Conservation (phyloP, 2,329 filamentous ascomycete species). For the Penicillium capsulatum region DNA sequence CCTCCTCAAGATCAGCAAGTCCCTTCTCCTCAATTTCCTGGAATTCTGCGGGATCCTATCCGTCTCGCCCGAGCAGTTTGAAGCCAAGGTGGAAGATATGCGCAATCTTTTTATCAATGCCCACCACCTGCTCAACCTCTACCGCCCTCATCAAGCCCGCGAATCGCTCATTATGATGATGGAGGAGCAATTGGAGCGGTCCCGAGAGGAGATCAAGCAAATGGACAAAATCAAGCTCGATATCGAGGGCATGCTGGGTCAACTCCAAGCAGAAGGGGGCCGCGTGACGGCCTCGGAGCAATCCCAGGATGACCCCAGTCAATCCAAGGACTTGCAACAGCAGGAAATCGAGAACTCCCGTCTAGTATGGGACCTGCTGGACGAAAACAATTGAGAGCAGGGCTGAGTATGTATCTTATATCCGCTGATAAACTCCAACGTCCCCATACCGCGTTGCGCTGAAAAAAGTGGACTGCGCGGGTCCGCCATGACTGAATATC, state of each 20-base stretch:
- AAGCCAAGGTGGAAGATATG: conserved; percentile 71
- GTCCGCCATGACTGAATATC: too few species aligned
- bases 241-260: conserved; percentile 47
- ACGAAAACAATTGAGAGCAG: conserved; percentile 28
- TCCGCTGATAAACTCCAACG: too few species aligned
- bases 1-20: conserved; percentile 75
- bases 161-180: conserved; percentile 84
- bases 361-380: conserved; percentile 40
- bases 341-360: conserved; percentile 27
- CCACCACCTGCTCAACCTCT: conserved; percentile 90
- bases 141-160: conserved; percentile 85
- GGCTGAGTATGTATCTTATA: neutral
- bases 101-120: conserved; percentile 83
- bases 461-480: too few species aligned
- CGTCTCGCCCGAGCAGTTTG: conserved; percentile 62
- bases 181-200: conserved; percentile 74
- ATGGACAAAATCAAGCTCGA: conserved; percentile 69
- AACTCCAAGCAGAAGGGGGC: conserved; percentile 30
- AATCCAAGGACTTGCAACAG: conserved; percentile 11
- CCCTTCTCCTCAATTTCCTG: conserved; percentile 80
- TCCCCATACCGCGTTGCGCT: too few species aligned
- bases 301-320: conserved; percentile 2
- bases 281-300: conserved; percentile 16
- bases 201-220: conserved; percentile 70
- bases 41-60: conserved; percentile 72